Conservation (phyloP, 805 yeast genomes). For the Ogataea chonburiensis region DNA sequence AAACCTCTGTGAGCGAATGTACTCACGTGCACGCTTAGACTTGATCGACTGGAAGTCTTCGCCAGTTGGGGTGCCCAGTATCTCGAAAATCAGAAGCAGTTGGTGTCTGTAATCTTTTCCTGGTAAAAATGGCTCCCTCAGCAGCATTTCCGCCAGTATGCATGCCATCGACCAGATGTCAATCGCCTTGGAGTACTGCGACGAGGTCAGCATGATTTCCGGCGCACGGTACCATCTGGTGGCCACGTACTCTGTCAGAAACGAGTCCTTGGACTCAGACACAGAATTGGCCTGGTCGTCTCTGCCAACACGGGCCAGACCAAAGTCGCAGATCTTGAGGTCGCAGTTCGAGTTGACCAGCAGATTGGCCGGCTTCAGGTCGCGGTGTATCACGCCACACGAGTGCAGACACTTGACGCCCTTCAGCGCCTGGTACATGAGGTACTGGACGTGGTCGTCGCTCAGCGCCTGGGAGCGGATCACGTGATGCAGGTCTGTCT, state of each 20-base stretch:
- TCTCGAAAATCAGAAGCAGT: constrained; percentile 60
- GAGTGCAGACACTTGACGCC: constrained; percentile 71
- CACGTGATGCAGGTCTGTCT: constrained; percentile 65
- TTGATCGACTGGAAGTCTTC: constrained; percentile 75
- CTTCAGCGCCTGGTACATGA: constrained; percentile 65
- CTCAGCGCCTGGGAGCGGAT: constrained; percentile 55
- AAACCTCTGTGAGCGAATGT: constrained; percentile 65
- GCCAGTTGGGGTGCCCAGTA: constrained; percentile 69
- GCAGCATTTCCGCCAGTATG: constrained; percentile 66
- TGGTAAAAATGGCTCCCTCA: constrained; percentile 65
- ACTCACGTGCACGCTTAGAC: constrained; percentile 73
- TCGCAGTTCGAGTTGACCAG: constrained; percentile 70
- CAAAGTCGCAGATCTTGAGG: constrained; percentile 77
- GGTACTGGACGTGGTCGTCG: constrained; percentile 69
- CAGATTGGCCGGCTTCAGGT: constrained; percentile 72
- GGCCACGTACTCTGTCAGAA: constrained; percentile 78
- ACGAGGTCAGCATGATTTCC: constrained; percentile 72
- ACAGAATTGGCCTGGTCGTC: constrained; percentile 40
- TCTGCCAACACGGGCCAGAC: constrained; percentile 59
- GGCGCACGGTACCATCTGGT: constrained; percentile 87
- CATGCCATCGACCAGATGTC: constrained; percentile 85
- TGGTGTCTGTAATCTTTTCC: constrained; percentile 75
- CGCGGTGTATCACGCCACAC: constrained; percentile 73
- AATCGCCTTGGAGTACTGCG: constrained; percentile 72
- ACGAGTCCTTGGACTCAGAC: constrained; percentile 29